phyloP scores from a whole-genome alignment of 2,329 filamentous ascomycete species.

The Whalleya microplaca region DNA sequence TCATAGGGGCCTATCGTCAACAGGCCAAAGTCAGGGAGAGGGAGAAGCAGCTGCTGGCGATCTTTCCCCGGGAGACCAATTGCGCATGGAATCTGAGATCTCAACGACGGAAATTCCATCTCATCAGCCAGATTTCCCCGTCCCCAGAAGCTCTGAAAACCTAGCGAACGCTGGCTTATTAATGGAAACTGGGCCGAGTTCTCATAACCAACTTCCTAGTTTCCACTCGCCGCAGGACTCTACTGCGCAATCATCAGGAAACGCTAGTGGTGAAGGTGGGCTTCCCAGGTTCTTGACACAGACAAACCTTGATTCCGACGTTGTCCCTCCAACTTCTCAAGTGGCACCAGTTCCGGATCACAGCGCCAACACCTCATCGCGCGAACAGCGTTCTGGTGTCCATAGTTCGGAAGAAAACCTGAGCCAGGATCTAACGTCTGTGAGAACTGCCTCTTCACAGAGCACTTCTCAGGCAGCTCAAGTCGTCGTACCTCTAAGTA shows the following conservation, averaged over 20 bases:
- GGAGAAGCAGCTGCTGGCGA: slow-evolving; percentile 5
- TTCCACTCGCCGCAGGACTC: neutral
- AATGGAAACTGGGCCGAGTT: neutral
- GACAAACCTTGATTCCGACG: slow-evolving; percentile 8
- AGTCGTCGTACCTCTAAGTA: slow-evolving; percentile 29
- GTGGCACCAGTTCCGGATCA: neutral
- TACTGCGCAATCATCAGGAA: slow-evolving; percentile 1
- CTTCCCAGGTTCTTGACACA: slow-evolving; percentile 9
- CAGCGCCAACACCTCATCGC: slow-evolving; percentile 3
- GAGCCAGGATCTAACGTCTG: slow-evolving; percentile 16
- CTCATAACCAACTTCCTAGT: slow-evolving; percentile 4
- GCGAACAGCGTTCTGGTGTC: slow-evolving; percentile 4
- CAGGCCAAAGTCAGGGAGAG: slow-evolving; percentile 14
- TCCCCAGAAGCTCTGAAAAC: slow-evolving; percentile 4
- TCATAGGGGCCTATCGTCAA: slow-evolving; percentile 1
- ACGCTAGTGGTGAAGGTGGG: neutral
- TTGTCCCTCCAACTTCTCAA: slow-evolving; percentile 8
- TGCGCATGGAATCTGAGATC: neutral
- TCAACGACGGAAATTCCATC: slow-evolving; percentile 33
- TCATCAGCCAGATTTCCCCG: slow-evolving; percentile 31
- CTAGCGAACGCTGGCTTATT: slow-evolving; percentile 13
- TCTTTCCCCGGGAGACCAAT: neutral
- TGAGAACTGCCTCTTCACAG: slow-evolving; percentile 8
- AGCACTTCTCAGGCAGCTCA: slow-evolving; percentile 36
- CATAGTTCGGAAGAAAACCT: slow-evolving; percentile 8